A percentile compares a stretch with the other conserved stretches of the same genome.
Conservation (phyloP, 1,139 yeast genomes). For the Yamadazyma siamensis region DNA sequence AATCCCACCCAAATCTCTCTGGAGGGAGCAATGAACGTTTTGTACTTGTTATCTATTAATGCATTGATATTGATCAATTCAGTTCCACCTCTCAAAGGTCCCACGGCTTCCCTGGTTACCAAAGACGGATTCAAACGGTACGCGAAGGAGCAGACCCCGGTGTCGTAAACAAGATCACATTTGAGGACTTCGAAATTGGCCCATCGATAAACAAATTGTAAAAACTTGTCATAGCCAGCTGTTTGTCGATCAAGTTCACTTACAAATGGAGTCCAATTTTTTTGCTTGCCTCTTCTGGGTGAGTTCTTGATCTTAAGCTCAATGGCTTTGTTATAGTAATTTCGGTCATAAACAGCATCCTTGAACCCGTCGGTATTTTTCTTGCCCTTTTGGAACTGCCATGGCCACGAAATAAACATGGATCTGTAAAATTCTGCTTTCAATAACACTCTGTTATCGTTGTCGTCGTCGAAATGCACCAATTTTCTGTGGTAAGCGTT, state of each 20-base stretch:
- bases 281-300: constrained; percentile 25
- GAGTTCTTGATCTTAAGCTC: constrained; percentile 23
- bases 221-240: constrained; percentile 22
- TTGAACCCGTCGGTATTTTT: constrained; percentile 21
- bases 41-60: constrained; percentile 12
- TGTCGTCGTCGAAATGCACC: constrained; percentile 22
- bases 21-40: constrained; percentile 12
- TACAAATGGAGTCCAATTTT: constrained; percentile 46
- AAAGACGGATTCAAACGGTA: constrained; percentile 20
- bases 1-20: constrained; percentile 35
- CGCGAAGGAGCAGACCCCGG: constrained; percentile 24
- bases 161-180: constrained; percentile 23
- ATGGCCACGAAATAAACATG: constrained; percentile 38
- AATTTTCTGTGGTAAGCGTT: constrained; percentile 24
- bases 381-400: constrained; percentile 34
- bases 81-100: constrained; percentile 40
- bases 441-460: constrained; percentile 13
- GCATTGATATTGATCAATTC: constrained; percentile 26
- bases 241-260: constrained; percentile 20
- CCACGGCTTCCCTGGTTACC: constrained; percentile 19
- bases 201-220: constrained; percentile 39
- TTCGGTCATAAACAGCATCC: constrained; percentile 16
- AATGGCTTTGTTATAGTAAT: constrained; percentile 19
- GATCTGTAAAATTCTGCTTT: constrained; percentile 21
- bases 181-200: constrained; percentile 31